phyloP scores from a whole-genome alignment of 2,329 filamentous ascomycete species.

The Trichoderma hamatum region DNA sequence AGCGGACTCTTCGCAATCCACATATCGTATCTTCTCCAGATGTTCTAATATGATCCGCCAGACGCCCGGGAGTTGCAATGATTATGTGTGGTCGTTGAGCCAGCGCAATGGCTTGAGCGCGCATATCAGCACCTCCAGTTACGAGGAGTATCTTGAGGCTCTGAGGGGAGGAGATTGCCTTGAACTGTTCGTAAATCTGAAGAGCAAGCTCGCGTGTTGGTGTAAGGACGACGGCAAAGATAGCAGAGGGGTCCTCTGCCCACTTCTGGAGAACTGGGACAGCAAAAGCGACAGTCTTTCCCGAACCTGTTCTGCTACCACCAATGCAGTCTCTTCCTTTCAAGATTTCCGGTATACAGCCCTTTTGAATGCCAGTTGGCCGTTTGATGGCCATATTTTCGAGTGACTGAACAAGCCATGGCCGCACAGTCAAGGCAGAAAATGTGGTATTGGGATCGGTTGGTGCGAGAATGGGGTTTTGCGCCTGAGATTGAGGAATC shows the following conservation, averaged over 20 bases:
- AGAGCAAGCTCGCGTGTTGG: conserved; percentile 89
- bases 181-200: conserved; percentile 95
- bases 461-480: conserved; percentile 51
- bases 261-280: conserved; percentile 93
- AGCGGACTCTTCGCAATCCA: conserved; percentile 75
- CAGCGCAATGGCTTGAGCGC: conserved; percentile 82
- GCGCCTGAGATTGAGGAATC: conserved; percentile 28
- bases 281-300: conserved; percentile 95
- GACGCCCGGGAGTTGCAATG: conserved; percentile 88
- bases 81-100: conserved; percentile 84
- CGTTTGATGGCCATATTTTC: conserved; percentile 76
- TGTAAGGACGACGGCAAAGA: conserved; percentile 87
- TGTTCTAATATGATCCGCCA: conserved; percentile 90
- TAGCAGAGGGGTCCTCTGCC: conserved; percentile 88
- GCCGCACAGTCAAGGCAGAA: conserved; percentile 70
- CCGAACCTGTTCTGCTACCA: conserved; percentile 90
- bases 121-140: conserved; percentile 92
- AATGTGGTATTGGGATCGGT: conserved; percentile 67
- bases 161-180: conserved; percentile 86
- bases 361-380: conserved; percentile 90
- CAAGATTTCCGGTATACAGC: conserved; percentile 89
- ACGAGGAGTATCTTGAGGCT: conserved; percentile 86
- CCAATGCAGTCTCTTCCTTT: conserved; percentile 93
- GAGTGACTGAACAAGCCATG: conserved; percentile 87
- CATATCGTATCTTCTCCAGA: conserved; percentile 90